Evolutionary conservation across 768 basidiomycete species (phyloP).

Genomic region (Punctularia strigosozonata): DNA sequence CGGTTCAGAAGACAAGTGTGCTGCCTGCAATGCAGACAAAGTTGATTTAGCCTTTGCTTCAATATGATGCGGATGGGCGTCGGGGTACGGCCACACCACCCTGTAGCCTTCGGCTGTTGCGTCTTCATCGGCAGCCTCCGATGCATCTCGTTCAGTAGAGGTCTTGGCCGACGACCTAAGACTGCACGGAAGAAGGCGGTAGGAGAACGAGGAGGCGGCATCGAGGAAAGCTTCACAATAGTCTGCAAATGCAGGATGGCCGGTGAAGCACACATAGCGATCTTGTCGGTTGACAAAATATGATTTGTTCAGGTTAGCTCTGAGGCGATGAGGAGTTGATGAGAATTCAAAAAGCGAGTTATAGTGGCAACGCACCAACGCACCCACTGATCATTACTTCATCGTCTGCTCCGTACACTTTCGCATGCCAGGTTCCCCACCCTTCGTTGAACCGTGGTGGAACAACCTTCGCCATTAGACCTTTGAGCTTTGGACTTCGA

Average conservation of each 20-base stretch:
- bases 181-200: conserved; percentile 36
- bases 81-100: conserved; percentile 56
- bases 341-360: neutral
- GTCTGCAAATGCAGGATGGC: conserved; percentile 52
- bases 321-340: conserved; percentile 19
- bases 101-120: conserved; percentile 37
- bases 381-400: conserved; percentile 90
- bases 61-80: conserved; percentile 59
- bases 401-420: conserved; percentile 90
- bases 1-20: conserved; percentile 14
- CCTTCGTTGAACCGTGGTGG: conserved; percentile 96
- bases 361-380: conserved; percentile 20
- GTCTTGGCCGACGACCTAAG: conserved; percentile 1
- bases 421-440: conserved; percentile 98
- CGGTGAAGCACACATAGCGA: conserved; percentile 71
- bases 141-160: neutral
- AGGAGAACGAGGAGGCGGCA: conserved; percentile 63
- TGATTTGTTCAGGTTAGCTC: conserved; percentile 85
- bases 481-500: conserved; percentile 75
- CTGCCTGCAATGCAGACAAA: conserved; percentile 48
- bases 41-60: conserved; percentile 45
- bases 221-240: conserved; percentile 78
- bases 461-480: conserved; percentile 61
- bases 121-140: no score
- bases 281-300: conserved; percentile 96